Conservation (phyloP, 106 monocot species). For the Dioscorea dumetorum region DNA sequence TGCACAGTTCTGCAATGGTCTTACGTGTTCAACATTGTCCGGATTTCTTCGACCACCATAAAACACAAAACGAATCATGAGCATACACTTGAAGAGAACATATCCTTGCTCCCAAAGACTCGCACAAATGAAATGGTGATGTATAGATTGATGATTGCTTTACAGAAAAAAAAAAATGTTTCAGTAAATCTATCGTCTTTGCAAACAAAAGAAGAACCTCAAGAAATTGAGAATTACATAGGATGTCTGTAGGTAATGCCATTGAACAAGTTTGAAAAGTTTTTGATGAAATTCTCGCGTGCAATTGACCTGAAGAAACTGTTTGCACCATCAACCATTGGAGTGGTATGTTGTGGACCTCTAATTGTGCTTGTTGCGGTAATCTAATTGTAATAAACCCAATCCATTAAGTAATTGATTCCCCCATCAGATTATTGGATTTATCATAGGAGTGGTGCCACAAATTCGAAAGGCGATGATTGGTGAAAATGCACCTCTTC, state of each 20-base stretch:
- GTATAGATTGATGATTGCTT: background rate
- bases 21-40: constrained; percentile 21
- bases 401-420: background rate
- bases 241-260: background rate
- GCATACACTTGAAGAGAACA: too few species aligned
- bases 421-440: constrained; percentile 49
- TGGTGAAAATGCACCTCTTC: constrained; percentile 69
- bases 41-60: constrained; percentile 2
- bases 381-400: background rate
- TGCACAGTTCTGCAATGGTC: constrained; percentile 12
- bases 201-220: background rate
- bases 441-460: constrained; percentile 53
- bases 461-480: constrained; percentile 41
- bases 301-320: background rate
- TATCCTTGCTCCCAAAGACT: too few species aligned
- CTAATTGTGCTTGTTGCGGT: background rate
- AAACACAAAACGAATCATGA: constrained; percentile 1
- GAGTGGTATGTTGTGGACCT: background rate
- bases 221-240: background rate
- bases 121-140: too few species aligned
- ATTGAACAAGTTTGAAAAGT: background rate
- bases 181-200: background rate
- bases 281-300: background rate
- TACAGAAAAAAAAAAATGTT: background rate
- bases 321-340: background rate